phyloP scores from a whole-genome alignment of 345 rosid genomes.

The Camelina neglecta region DNA sequence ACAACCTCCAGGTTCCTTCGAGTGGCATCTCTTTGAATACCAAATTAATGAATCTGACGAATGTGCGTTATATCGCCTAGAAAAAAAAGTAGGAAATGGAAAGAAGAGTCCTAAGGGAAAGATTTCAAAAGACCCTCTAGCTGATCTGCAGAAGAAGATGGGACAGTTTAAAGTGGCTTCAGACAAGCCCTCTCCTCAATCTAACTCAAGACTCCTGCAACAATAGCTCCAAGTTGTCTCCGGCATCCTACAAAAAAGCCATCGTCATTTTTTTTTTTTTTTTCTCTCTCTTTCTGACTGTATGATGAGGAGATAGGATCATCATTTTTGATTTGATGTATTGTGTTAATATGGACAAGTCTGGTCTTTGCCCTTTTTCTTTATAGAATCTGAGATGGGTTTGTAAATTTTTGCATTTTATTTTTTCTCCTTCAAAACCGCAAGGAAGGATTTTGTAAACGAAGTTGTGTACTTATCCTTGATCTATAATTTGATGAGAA shows the following conservation, averaged over 20 bases:
- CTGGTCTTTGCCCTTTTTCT: conserved; percentile 16
- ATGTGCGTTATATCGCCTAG: conserved; percentile 71
- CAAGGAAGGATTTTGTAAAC: too few species aligned
- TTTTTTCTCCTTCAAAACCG: too few species aligned
- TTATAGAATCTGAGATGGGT: conserved; percentile 18
- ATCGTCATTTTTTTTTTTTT: background rate
- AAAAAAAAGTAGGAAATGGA: conserved; percentile 57
- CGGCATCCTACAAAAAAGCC: conserved; percentile 12
- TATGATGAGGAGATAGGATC: conserved; percentile 3
- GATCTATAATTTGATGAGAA: too few species aligned
- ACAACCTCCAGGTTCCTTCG: conserved; percentile 67
- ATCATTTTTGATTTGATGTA: conserved; percentile 15
- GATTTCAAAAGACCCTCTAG: conserved; percentile 62
- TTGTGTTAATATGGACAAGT: conserved; percentile 32
- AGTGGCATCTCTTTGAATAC: conserved; percentile 89
- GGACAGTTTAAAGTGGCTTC: conserved; percentile 64
- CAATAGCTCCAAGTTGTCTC: conserved; percentile 23
- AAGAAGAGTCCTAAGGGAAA: conserved; percentile 78
- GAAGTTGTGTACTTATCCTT: too few species aligned
- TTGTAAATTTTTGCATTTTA: conserved; percentile 10
- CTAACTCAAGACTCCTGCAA: conserved; percentile 19
- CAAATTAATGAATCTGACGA: conserved; percentile 58
- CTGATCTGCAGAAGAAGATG: conserved; percentile 84
- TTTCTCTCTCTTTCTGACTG: background rate
- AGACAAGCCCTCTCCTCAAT: conserved; percentile 46